Evolutionary conservation across 2,329 filamentous ascomycete genomes (phyloP), one percentile per base, ranked within the genome.

Genomic region (Neofusicoccum kwambonambiense): DNA sequence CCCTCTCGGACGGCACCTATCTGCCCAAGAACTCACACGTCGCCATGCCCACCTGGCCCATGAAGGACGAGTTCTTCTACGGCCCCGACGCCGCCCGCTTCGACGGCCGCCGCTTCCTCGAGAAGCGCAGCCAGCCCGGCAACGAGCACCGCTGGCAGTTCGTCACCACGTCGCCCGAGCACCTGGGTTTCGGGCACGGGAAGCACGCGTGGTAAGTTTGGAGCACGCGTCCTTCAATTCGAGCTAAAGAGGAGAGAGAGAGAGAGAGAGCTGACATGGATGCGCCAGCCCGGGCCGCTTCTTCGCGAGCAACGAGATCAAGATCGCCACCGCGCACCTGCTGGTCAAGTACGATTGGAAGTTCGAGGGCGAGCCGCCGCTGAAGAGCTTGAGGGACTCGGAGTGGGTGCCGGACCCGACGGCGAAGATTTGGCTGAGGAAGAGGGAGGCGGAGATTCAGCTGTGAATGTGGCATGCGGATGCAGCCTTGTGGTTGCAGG

Each of bases 291-390:
- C 74, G 2, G 74, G 74, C 1, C 67, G 74, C 7, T 75, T 75
- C 67, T 76, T 76, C 19, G 74, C 74, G 0, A 64, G 69, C 7
- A 72, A 73, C 39, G 73, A 75, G 65, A 75, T 76, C 44, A 76
- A 76, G 66, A 72, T 76, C 67, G 69, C 75, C 12, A 37, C 75
- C 3, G 70, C 71, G 22, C 50, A 52, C 27, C 22, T 54, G 6
- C 27, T 63, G 9, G 19, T 52, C 12, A 54, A 54, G 39, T 63
- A 54, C 12, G 61, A 63, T 27, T 51, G 49, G 39, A 54, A 35
- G 61, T 54, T 54, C 12, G 61, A 54, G 27, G 37, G 49, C 15
- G 61, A 54, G 41, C 49, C 39, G 39, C 39, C 61, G 22, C 27
- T 51, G 7, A 42, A 45, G 61, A 54, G 50, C n/a, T n/a, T 63